Evolutionary conservation across 495 filamentous ascomycete genomes (phyloP), one percentile per base, ranked within the genome.

Genomic region (Lindgomyces ingoldianus): DNA sequence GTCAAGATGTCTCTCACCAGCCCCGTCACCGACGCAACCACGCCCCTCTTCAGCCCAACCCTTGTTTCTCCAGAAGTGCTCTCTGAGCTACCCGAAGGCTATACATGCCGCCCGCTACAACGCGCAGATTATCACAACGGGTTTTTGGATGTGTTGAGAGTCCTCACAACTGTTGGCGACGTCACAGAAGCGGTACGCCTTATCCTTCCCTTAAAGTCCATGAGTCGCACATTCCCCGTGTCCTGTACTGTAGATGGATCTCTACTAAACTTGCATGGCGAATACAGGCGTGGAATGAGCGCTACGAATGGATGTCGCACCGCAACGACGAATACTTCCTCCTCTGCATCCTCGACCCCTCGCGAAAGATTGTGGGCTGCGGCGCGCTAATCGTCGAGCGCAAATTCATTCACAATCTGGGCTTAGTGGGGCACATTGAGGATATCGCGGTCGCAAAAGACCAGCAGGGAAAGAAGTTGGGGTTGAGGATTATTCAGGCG

Each of bases 401-500:
- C 78, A 91, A 91, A 78, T 91, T 91, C 72, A 88, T 91, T 69
- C 87, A 91, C 65, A 83, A 84, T 54, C 81, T 90, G 49, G 88
- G 87, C 21, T 65, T 83, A 4, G 92, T 96, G n/a, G 94, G 93
- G 1, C 94, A 98, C 74, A 96, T 98, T 78, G 94, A 98, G 78
- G 94, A 98, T 76, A 97, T 98, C 77, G 91, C 94, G 8, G 93
- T 98, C 24, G 85, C 88, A 64, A 89, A 91, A 76, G 87, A 91
- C 59, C 92, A 97, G 76, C 94, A 98, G 76, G 94, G 94, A 57
- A 97, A 96, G 83, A 96, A 96, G 77, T 81, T 98, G 41, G 94
- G 94, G 1, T 78, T 96, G 73, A 84, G 89, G 61, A 87, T 98
- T 57, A 98, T 98, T 69, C 89, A 98, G 80, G 91, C 94, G 3